Evolutionary conservation across 768 basidiomycete species (phyloP).

Genomic region (Auricularia sp.): DNA sequence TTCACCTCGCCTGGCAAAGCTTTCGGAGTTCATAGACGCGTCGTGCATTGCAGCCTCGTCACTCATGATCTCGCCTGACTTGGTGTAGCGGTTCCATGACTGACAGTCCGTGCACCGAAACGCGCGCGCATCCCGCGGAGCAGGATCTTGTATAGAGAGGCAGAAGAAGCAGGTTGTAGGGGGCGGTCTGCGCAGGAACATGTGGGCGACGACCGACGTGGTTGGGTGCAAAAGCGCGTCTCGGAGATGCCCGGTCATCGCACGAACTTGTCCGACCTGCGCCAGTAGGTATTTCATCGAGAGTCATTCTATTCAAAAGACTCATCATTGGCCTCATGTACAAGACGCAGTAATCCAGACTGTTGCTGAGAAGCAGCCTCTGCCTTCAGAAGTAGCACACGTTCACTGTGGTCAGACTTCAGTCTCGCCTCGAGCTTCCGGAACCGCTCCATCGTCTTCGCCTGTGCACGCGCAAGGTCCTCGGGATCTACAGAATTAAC

Average conservation of each 20-base stretch:
- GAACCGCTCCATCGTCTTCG: background rate
- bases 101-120: slow-evolving; percentile 14
- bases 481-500: background rate
- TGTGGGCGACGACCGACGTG: background rate
- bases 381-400: background rate
- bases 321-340: background rate
- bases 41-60: slow-evolving; percentile 87
- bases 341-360: background rate
- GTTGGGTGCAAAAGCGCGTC: background rate
- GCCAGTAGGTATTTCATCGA: background rate
- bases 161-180: slow-evolving; percentile 14
- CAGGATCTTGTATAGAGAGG: slow-evolving; percentile 4
- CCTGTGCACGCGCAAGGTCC: background rate
- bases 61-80: slow-evolving; percentile 65
- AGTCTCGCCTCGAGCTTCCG: background rate
- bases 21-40: slow-evolving; percentile 53
- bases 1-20: slow-evolving; percentile 67
- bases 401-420: background rate
- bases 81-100: slow-evolving; percentile 59
- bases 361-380: background rate
- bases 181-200: background rate
- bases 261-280: too few relatives aligned
- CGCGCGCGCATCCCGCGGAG: slow-evolving; percentile 2
- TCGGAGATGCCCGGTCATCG: too few relatives aligned
- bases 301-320: too few relatives aligned